Base-by-base conservation (phyloP, 169 alveolate species). In the Plasmodium inui region DNA sequence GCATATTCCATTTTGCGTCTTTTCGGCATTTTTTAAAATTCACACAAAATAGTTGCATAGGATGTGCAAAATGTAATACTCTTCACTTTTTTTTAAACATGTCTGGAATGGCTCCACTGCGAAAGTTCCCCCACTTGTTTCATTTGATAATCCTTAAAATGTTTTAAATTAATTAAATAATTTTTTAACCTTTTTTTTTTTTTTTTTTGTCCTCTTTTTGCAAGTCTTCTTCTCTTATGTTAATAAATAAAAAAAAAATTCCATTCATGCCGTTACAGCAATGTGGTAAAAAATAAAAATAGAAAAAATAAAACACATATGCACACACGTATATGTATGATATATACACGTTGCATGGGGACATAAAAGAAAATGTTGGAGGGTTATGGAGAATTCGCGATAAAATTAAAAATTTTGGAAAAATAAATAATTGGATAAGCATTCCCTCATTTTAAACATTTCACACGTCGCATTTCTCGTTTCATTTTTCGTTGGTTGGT, bases 401-500 rank as follows among this genome's bases (percentile, higher is more conserved):
- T 83, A 41, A 83, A 67, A 71, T 83, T 83, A 70, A 83, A 83
- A 83, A 70, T 83, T 83, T 39, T 22, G 17, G 72, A 50, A 70
- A 82, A 41, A 82, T 82, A 80, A 46, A 41, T n/a, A 80, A 57
- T 82, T 55, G 70, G 61, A 30, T 7, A 50, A 46, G 34, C 72
- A 82, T 82, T 41, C 39, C 39, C 78, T 17, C 30, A 55, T 28
- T 78, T 50, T 37, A 26, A 19, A n/a, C 26, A 41, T 39, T 78
- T 19, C 55, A 14, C 50, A 30, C 30, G 12, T 78, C 3, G 32
- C 8, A 78, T 78, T 9, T 50, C 84, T 50, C 37, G 17, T 22
- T 79, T 89, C 73, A 89, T 89, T 89, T 89, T 28, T 89, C 94
- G 82, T 89, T 89, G n/a, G 94, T 39, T 71, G 94, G 94, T 61